These are phyloP conservation scores for Trichosporon ovoides DNA, from an alignment of 1,284 basidiomycete species.

Conservation along the genomic window DNA sequence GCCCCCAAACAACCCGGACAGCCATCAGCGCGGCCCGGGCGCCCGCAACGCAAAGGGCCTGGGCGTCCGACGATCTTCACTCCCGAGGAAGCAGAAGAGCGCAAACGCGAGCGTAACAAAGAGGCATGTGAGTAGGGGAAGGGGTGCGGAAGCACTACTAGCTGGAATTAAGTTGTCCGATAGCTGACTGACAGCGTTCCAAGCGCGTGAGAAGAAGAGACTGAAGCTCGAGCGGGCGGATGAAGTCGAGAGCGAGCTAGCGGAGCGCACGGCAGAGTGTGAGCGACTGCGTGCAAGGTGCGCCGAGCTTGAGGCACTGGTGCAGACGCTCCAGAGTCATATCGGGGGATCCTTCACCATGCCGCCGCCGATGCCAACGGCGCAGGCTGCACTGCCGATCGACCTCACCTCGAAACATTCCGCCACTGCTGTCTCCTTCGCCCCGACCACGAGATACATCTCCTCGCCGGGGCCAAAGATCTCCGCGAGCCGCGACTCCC, in stretches of 20 bases:
- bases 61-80: not conserved
- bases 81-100: not conserved
- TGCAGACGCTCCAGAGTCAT: not conserved
- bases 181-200: not conserved
- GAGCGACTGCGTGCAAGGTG: not conserved
- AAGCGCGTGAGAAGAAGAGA: not conserved
- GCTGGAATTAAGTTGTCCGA: no score
- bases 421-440: no score
- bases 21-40: no score
- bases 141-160: no score
- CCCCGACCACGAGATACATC: not conserved
- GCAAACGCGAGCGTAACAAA: not conserved
- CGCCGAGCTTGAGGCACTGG: not conserved
- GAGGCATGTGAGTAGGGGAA: not conserved
- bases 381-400: not conserved
- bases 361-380: no score
- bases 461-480: not conserved
- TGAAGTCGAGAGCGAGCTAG: not conserved
- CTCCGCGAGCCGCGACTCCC: no score
- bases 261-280: not conserved
- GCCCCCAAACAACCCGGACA: no score
- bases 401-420: no score
- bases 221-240: not conserved
- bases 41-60: not conserved
- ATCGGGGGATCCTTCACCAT: not conserved